These are phyloP conservation scores for Collariella sp. DNA, from an alignment of 495 filamentous ascomycete species.

Conservation along the genomic window DNA sequence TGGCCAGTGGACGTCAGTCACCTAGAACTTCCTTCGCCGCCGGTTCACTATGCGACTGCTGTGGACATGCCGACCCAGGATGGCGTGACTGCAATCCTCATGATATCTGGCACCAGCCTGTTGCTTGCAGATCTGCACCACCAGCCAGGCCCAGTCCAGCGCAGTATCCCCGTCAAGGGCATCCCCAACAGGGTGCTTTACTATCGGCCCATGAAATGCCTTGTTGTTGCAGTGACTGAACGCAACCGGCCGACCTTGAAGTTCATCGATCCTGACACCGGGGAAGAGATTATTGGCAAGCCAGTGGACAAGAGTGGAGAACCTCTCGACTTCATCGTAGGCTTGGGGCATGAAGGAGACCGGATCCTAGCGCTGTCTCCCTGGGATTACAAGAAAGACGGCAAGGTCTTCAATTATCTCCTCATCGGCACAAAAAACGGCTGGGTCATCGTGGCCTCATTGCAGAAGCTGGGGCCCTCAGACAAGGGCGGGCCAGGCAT, in stretches of 20 bases:
- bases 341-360: constrained; percentile 34
- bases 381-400: constrained; percentile 38
- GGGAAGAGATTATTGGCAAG: constrained; percentile 35
- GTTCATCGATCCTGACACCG: constrained; percentile 44
- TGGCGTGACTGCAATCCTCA: constrained; percentile 25
- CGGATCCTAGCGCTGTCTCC: constrained; percentile 36
- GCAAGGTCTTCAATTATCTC: constrained; percentile 38
- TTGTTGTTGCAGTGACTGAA: constrained; percentile 43
- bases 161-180: constrained; percentile 39
- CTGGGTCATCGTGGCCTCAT: constrained; percentile 39
- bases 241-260: constrained; percentile 29
- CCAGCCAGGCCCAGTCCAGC: constrained; percentile 41
- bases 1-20: constrained; percentile 35
- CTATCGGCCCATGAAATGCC: constrained; percentile 39
- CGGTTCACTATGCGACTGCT: constrained; percentile 25
- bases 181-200: constrained; percentile 49
- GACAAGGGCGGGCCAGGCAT: constrained; percentile 19
- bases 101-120: constrained; percentile 38
- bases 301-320: constrained; percentile 29
- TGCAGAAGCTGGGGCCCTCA: constrained; percentile 12
- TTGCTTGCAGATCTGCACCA: constrained; percentile 43
- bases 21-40: constrained; percentile 20
- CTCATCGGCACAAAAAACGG: constrained; percentile 34
- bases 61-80: constrained; percentile 23
- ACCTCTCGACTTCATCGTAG: constrained; percentile 29